phyloP scores from a whole-genome alignment of 345 rosid genomes.

The Moringa oleifera region DNA sequence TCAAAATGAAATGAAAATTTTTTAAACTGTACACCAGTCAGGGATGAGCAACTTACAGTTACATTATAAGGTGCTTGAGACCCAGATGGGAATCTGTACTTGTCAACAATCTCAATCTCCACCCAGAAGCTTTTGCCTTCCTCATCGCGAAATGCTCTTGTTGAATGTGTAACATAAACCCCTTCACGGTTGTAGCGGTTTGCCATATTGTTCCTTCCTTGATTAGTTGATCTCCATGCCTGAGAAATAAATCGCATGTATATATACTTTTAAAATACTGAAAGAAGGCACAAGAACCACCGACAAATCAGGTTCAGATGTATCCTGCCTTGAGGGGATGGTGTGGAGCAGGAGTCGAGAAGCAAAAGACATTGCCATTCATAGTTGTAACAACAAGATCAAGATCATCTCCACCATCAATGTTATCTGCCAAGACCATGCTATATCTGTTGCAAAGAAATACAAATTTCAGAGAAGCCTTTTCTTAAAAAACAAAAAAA shows the following conservation, averaged over 20 bases:
- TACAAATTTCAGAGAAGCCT: slow-evolving; percentile 9
- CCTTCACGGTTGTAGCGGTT: slow-evolving; percentile 72
- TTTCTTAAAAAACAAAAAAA: too few relatives aligned
- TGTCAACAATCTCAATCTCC: slow-evolving; percentile 91
- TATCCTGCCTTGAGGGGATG: slow-evolving; percentile 91
- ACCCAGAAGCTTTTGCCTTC: slow-evolving; percentile 98
- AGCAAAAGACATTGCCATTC: slow-evolving; percentile 99
- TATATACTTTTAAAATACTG: slow-evolving; percentile 5
- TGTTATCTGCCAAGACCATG: slow-evolving; percentile 97
- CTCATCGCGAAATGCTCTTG: slow-evolving; percentile 95
- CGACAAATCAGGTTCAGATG: slow-evolving; percentile 7
- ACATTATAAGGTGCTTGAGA: slow-evolving; percentile 89
- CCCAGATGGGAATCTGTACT: slow-evolving; percentile 84
- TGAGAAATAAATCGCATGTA: slow-evolving; percentile 32
- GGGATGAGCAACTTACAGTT: slow-evolving; percentile 54
- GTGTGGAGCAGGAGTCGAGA: slow-evolving; percentile 91
- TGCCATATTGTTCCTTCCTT: slow-evolving; percentile 91
- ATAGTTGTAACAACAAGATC: slow-evolving; percentile 95
- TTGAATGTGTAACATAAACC: slow-evolving; percentile 66
- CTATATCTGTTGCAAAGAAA: slow-evolving; percentile 59
- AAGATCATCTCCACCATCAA: slow-evolving; percentile 99
- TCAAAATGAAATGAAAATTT: slow-evolving; percentile 1
- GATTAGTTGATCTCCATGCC: slow-evolving; percentile 93
- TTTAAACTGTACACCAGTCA: too few relatives aligned
- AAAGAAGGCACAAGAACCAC: slow-evolving; percentile 1